phyloP scores from a whole-genome alignment of 768 basidiomycete genomes.

The Agaricus subrufescens region DNA sequence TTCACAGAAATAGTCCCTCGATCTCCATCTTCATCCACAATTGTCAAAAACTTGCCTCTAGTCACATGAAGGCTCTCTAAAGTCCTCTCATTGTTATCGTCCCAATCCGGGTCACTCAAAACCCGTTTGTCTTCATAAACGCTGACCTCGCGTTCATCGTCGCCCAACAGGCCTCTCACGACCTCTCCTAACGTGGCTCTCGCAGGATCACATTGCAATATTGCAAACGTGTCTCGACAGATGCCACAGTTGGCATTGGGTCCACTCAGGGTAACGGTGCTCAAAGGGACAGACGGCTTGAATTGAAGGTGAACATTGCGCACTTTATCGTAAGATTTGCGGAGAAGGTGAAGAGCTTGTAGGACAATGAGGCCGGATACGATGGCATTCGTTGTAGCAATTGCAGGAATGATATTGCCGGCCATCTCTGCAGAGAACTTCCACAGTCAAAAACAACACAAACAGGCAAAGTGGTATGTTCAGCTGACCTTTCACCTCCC shows the following conservation, averaged over 20 bases:
- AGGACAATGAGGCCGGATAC: constrained; percentile 93
- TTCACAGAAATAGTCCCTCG: constrained; percentile 68
- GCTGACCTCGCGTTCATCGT: constrained; percentile 58
- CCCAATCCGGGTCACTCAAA: constrained; percentile 90
- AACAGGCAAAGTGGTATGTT: background rate
- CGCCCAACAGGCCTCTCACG: constrained; percentile 61
- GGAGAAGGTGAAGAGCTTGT: constrained; percentile 83
- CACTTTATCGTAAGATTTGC: constrained; percentile 51
- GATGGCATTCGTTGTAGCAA: constrained; percentile 98
- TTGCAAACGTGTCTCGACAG: constrained; percentile 81
- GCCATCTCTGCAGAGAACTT: constrained; percentile 77
- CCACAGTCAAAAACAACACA: background rate
- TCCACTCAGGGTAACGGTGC: constrained; percentile 53
- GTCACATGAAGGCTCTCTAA: constrained; percentile 77
- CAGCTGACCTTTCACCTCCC: constrained; percentile 88
- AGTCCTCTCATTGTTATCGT: constrained; percentile 80
- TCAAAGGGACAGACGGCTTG: constrained; percentile 75
- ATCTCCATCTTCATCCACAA: constrained; percentile 85
- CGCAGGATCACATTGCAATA: constrained; percentile 68
- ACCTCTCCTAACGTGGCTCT: constrained; percentile 69
- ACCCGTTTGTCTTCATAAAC: constrained; percentile 86
- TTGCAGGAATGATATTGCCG: constrained; percentile 98
- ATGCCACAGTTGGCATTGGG: constrained; percentile 82
- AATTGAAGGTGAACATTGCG: constrained; percentile 79
- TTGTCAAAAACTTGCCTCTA: constrained; percentile 81